A percentile compares a stretch with the other conserved stretches of the same genome.
Conservation (phyloP, 257 asterid species). For the Cruciata laevipes region DNA sequence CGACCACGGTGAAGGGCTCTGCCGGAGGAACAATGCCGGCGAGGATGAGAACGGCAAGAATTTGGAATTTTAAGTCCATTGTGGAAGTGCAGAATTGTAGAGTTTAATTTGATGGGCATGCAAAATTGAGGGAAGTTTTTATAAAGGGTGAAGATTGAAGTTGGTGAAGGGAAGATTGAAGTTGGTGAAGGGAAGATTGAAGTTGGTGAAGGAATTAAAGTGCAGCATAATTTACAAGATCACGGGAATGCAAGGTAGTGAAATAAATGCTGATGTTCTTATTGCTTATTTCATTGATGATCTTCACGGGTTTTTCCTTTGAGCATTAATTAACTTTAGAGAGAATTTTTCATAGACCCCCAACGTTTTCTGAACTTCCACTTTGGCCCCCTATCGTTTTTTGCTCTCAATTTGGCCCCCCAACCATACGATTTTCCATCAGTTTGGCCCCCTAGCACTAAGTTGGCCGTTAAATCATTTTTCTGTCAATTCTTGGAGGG, state of each 20-base stretch:
- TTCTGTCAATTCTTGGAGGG: too few species aligned
- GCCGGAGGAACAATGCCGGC: slow-evolving; percentile 11
- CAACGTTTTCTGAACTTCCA: too few species aligned
- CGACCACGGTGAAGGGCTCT: slow-evolving; percentile 44
- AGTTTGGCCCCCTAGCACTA: too few species aligned
- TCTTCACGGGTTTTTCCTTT: slow-evolving; percentile 46
- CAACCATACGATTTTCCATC: too few species aligned
- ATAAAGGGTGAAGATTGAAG: slow-evolving; percentile 17
- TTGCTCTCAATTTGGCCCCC: too few species aligned
- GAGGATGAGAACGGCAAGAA: slow-evolving; percentile 24
- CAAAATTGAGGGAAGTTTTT: slow-evolving; percentile 9
- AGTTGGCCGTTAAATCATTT: too few species aligned
- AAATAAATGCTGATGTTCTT: slow-evolving; percentile 27
- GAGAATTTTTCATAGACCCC: too few species aligned
- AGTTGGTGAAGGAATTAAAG: slow-evolving; percentile 21
- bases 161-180: slow-evolving; percentile 17
- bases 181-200: slow-evolving; percentile 13
- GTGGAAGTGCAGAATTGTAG: not conserved
- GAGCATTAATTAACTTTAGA: not conserved
- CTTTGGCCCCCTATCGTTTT: too few species aligned
- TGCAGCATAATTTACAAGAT: slow-evolving; percentile 34
- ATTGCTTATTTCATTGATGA: slow-evolving; percentile 33
- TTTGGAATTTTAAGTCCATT: slow-evolving; percentile 23
- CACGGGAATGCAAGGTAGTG: slow-evolving; percentile 51
- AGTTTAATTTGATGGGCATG: not conserved